phyloP scores from a whole-genome alignment of 345 rosid genomes.

The Rhizophora apiculata region DNA sequence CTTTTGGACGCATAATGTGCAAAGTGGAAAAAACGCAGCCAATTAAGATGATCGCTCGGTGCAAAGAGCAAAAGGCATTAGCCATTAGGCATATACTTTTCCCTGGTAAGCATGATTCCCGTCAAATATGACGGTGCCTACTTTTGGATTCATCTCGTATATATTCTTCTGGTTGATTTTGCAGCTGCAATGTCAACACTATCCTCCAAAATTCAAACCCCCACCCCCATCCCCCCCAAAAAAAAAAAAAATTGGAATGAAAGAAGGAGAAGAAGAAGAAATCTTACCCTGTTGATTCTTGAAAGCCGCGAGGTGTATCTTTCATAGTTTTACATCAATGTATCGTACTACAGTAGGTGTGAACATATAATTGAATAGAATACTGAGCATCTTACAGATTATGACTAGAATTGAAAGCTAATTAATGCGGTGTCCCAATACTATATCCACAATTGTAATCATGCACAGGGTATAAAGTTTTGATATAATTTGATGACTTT shows the following conservation, averaged over 20 bases:
- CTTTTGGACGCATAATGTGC: neutral
- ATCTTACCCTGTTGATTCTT: neutral
- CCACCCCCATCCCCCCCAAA: neutral
- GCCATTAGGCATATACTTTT: neutral
- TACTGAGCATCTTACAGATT: too few species aligned
- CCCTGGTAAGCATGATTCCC: neutral
- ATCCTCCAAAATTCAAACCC: constrained; percentile 29
- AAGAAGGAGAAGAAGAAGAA: too few species aligned
- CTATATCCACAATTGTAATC: too few species aligned
- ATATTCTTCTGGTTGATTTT: neutral
- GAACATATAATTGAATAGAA: too few species aligned
- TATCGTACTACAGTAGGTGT: too few species aligned
- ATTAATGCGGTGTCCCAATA: too few species aligned
- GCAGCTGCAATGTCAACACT: constrained; percentile 34
- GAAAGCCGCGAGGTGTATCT: neutral
- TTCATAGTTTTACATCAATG: too few species aligned
- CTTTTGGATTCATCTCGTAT: constrained; percentile 37
- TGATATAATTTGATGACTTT: too few species aligned
- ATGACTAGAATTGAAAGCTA: too few species aligned
- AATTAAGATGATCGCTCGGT: neutral
- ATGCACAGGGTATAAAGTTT: too few species aligned
- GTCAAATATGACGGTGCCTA: constrained; percentile 54
- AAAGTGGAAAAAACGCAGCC: too few species aligned
- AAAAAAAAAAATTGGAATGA: neutral
- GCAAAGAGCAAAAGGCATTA: neutral